Evolutionary conservation across 75 land plant genomes (phyloP).

Genomic region (Ceratopteris richardii): DNA sequence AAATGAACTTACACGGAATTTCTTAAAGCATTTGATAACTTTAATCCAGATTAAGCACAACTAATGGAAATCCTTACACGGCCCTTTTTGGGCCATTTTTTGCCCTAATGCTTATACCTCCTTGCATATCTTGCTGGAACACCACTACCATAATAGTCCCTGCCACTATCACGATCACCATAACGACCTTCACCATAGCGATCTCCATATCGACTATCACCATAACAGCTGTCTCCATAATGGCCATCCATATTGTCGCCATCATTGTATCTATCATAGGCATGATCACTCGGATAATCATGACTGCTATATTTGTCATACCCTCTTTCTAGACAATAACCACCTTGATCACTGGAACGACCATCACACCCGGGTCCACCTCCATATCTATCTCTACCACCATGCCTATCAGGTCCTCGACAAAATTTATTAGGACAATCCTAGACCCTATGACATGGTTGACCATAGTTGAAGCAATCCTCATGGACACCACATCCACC

Average conservation of each 20-base stretch:
- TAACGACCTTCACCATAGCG: too few relatives aligned
- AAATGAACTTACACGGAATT: too few relatives aligned
- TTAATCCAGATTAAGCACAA: too few relatives aligned
- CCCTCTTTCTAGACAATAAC: conserved; percentile 10
- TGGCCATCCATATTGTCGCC: background rate
- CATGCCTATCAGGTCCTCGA: conserved; percentile 11
- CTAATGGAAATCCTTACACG: too few relatives aligned
- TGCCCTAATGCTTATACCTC: conserved; percentile 6
- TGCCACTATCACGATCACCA: background rate
- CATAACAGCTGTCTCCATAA: too few relatives aligned
- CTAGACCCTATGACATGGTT: conserved; percentile 18
- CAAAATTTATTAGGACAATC: conserved; percentile 11
- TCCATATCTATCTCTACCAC: conserved; percentile 3
- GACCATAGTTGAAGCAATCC: conserved; percentile 18
- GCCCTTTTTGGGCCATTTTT: too few relatives aligned
- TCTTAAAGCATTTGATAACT: too few relatives aligned
- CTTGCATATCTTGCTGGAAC: conserved; percentile 6
- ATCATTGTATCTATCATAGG: background rate
- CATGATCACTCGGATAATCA: background rate
- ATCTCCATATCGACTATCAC: too few relatives aligned
- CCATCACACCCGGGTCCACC: conserved; percentile 9
- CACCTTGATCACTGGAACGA: conserved; percentile 14
- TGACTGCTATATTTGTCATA: conserved; percentile 14
- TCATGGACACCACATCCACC: conserved; percentile 4
- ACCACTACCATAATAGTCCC: background rate